A percentile compares a stretch with the other conserved stretches of the same genome.
These are phyloP conservation scores for Hysterangium stoloniferum DNA, from an alignment of 768 basidiomycete species.

Conservation along the genomic window DNA sequence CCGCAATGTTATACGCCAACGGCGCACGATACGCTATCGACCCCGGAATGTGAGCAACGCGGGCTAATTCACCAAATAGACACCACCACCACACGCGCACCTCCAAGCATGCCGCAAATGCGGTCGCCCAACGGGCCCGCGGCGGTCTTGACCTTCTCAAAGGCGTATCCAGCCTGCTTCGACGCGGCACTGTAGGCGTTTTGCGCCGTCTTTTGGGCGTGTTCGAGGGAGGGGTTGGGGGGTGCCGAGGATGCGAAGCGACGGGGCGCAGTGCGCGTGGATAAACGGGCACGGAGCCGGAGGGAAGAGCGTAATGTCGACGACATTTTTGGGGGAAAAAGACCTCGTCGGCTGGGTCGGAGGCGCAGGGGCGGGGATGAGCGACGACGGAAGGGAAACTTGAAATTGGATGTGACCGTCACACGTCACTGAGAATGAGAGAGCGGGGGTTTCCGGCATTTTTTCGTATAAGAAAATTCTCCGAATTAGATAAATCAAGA, in stretches of 20 bases:
- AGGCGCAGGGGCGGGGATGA: too few species aligned
- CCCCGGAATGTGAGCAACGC: slow-evolving; percentile 29
- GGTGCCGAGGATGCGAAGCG: slow-evolving; percentile 33
- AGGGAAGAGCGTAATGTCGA: slow-evolving; percentile 1
- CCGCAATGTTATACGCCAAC: slow-evolving; percentile 68
- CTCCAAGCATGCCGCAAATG: slow-evolving; percentile 49
- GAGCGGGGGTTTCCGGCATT: too few species aligned
- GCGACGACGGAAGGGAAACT: too few species aligned
- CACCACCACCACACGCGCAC: slow-evolving; percentile 31
- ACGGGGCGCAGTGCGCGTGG: slow-evolving; percentile 11
- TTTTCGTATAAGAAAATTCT: too few species aligned
- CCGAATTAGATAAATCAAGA: too few species aligned
- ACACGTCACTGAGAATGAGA: too few species aligned
- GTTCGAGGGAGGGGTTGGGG: slow-evolving; percentile 33
- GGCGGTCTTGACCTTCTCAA: slow-evolving; percentile 41
- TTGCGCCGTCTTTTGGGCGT: slow-evolving; percentile 63
- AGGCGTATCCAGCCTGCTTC: slow-evolving; percentile 46
- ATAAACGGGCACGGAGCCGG: background rate
- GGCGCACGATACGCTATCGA: slow-evolving; percentile 65
- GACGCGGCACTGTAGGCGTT: slow-evolving; percentile 54
- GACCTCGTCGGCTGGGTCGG: background rate
- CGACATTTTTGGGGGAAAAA: background rate
- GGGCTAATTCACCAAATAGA: background rate
- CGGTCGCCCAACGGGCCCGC: slow-evolving; percentile 45
- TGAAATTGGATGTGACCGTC: too few species aligned